Conservation (phyloP, 352 stramenopile species). For the Globisporangium splendens region DNA sequence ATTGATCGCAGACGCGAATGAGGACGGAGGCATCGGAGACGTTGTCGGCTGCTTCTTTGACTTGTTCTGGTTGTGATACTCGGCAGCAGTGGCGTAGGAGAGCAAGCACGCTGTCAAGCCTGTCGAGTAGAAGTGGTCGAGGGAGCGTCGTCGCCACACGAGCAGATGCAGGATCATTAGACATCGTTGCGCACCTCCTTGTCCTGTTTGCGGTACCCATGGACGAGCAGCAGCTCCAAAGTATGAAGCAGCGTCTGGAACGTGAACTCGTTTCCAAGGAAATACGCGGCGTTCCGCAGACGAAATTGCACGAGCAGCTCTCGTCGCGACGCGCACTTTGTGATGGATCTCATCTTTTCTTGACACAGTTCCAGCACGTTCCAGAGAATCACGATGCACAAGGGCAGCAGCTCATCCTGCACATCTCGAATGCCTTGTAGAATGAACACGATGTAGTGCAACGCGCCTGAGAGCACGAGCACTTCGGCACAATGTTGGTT, state of each 20-base stretch:
- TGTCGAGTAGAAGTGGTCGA: constrained; percentile 57
- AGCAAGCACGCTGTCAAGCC: constrained; percentile 59
- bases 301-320: constrained; percentile 61
- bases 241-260: constrained; percentile 55
- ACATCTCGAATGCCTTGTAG: constrained; percentile 44
- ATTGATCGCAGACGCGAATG: constrained; percentile 29
- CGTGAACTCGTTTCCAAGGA: constrained; percentile 55
- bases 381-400: constrained; percentile 74
- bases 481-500: constrained; percentile 65
- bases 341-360: constrained; percentile 39
- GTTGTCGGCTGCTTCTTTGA: constrained; percentile 6
- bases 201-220: constrained; percentile 67
- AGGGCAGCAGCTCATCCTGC: constrained; percentile 63
- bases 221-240: constrained; percentile 49
- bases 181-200: constrained; percentile 79
- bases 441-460: constrained; percentile 72
- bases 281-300: constrained; percentile 58
- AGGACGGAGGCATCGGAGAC: constrained; percentile 1
- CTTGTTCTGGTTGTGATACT: constrained; percentile 15
- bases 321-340: constrained; percentile 41
- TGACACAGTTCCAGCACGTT: constrained; percentile 70
- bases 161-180: constrained; percentile 68
- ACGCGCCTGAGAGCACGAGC: constrained; percentile 53
- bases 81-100: constrained; percentile 55
- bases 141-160: constrained; percentile 33